Conservation (phyloP, 169 alveolate species). For the Cyclospora cayetanensis region DNA sequence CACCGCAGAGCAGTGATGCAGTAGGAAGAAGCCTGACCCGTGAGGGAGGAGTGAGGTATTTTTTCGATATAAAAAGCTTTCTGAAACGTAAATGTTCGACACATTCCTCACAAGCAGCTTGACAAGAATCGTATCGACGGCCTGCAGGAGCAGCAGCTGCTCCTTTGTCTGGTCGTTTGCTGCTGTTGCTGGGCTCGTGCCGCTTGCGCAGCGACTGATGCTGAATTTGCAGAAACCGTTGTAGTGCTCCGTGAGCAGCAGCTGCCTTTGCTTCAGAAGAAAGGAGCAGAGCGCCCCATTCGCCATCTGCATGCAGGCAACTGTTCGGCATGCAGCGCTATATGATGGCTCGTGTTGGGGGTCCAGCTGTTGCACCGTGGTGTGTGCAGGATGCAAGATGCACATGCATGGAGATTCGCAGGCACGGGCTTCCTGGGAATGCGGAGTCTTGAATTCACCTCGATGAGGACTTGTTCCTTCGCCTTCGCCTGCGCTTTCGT, state of each 20-base stretch:
- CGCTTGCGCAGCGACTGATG: slow-evolving; percentile 15
- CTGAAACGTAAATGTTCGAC: no score
- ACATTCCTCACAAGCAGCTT: slow-evolving; percentile 27
- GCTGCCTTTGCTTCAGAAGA: slow-evolving; percentile 11
- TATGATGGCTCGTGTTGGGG: no score
- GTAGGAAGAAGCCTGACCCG: no score
- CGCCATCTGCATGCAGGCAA: slow-evolving; percentile 14
- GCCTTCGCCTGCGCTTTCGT: not conserved
- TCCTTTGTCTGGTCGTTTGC: not conserved
- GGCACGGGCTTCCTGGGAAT: no score
- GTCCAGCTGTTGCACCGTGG: no score
- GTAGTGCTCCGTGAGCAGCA: slow-evolving; percentile 8
- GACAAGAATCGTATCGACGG: slow-evolving; percentile 18
- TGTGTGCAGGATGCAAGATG: no score
- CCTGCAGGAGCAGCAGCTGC: slow-evolving; percentile 33
- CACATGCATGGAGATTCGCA: no score
- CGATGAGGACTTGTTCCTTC: not conserved
- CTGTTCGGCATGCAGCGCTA: no score
- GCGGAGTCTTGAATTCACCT: not conserved
- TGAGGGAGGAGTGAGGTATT: no score
- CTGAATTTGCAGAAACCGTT: not conserved
- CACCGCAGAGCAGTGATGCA: no score
- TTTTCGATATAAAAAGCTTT: no score
- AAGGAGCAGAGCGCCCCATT: slow-evolving; percentile 8
- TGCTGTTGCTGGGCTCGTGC: not conserved